Percentiles rank a stretch among this genome's conserved stretches.
These are phyloP conservation scores for Hippophae gyantsensis DNA, from an alignment of 306 rosid species.

Conservation along the genomic window DNA sequence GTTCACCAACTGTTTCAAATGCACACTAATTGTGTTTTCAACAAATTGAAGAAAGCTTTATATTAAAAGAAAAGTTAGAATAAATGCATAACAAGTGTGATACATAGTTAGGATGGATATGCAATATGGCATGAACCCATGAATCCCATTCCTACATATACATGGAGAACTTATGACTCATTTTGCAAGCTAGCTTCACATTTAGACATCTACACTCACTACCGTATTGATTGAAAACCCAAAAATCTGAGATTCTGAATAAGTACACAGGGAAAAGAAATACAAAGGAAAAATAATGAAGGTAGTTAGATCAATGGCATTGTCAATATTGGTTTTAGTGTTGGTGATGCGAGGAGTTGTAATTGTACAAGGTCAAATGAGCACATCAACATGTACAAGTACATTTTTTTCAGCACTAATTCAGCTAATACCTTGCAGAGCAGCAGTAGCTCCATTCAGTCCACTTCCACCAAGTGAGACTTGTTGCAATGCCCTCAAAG, in stretches of 20 bases:
- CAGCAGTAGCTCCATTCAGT: constrained; percentile 66
- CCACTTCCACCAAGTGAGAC: constrained; percentile 55
- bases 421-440: constrained; percentile 82
- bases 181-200: neutral
- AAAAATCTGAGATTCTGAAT: no score
- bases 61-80: constrained; percentile 8
- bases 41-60: neutral
- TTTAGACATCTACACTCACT: neutral
- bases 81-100: constrained; percentile 33
- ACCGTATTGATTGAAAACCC: neutral
- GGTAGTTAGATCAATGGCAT: constrained; percentile 4
- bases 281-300: constrained; percentile 22
- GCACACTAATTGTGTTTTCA: constrained; percentile 18
- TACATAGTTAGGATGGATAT: constrained; percentile 33
- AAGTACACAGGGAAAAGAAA: neutral
- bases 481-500: constrained; percentile 66
- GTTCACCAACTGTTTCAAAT: constrained; percentile 24
- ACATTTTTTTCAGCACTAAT: constrained; percentile 70
- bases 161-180: constrained; percentile 11
- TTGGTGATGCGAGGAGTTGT: constrained; percentile 13
- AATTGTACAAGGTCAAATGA: constrained; percentile 19
- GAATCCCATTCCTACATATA: constrained; percentile 16
- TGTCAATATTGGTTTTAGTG: constrained; percentile 23
- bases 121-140: constrained; percentile 21
- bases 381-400: constrained; percentile 45